Evolutionary conservation across 2,329 filamentous ascomycete species (phyloP).

Genomic region (Botryotinia globosa): DNA sequence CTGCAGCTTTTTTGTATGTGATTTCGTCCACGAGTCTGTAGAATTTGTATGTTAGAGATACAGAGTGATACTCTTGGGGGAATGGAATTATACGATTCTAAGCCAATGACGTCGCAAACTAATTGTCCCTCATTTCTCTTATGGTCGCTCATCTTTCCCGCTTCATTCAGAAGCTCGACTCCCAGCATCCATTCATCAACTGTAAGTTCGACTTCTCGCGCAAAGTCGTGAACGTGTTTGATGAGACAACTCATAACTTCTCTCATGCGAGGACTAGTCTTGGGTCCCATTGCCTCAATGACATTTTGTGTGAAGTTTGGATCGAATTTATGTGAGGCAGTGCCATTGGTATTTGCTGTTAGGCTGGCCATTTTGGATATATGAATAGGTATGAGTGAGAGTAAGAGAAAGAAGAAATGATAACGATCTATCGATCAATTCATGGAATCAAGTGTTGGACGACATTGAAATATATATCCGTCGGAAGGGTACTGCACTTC

Average conservation of each 20-base stretch:
- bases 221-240: constrained; percentile 57
- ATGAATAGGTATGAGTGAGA: not conserved
- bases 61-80: not conserved
- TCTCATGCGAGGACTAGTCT: constrained; percentile 54
- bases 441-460: not conserved
- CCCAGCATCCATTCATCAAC: constrained; percentile 58
- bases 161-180: constrained; percentile 57
- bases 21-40: constrained; percentile 42
- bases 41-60: not conserved
- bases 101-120: constrained; percentile 60
- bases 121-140: constrained; percentile 63
- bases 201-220: constrained; percentile 56
- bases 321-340: constrained; percentile 38
- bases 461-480: not conserved
- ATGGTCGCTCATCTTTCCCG: constrained; percentile 60
- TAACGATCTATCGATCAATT: not conserved
- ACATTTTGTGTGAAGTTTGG: constrained; percentile 59
- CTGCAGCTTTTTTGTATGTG: constrained; percentile 32
- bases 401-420: not conserved
- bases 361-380: not conserved
- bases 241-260: constrained; percentile 54
- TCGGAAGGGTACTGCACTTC: constrained; percentile 13
- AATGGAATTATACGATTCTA: constrained; percentile 50
- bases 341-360: not conserved
- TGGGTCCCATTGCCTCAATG: constrained; percentile 59